A percentile compares a stretch with the other conserved stretches of the same genome.
These are phyloP conservation scores for Paxillus involutus DNA, from an alignment of 768 basidiomycete genomes.

Conservation along the genomic window DNA sequence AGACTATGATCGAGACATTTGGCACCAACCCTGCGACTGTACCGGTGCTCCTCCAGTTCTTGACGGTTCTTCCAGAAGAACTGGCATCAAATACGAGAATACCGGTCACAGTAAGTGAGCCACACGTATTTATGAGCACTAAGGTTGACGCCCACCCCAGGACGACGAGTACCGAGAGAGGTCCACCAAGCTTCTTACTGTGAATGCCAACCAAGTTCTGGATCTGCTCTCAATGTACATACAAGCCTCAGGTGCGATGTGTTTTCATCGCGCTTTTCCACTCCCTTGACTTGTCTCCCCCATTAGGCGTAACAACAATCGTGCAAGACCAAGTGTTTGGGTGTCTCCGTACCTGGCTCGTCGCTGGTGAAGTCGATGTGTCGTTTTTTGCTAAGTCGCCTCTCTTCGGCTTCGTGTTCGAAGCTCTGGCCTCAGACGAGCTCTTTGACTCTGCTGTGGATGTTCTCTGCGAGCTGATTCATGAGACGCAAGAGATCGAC, in stretches of 20 bases:
- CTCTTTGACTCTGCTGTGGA: slow-evolving; percentile 95
- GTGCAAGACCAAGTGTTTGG: slow-evolving; percentile 83
- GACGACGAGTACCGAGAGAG: slow-evolving; percentile 74
- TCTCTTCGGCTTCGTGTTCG: slow-evolving; percentile 79
- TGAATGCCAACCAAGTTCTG: slow-evolving; percentile 69
- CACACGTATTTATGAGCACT: not conserved
- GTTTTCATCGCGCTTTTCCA: not conserved
- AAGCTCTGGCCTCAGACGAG: slow-evolving; percentile 77
- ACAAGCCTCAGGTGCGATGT: slow-evolving; percentile 72
- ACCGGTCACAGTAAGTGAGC: slow-evolving; percentile 75
- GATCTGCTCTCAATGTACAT: slow-evolving; percentile 86
- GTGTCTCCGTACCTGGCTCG: slow-evolving; percentile 85
- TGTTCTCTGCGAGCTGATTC: slow-evolving; percentile 90
- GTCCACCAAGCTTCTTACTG: slow-evolving; percentile 59
- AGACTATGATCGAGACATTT: slow-evolving; percentile 79
- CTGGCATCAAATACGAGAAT: slow-evolving; percentile 80
- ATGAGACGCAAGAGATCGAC: slow-evolving; percentile 97
- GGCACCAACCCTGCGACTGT: slow-evolving; percentile 85
- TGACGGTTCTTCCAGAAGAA: slow-evolving; percentile 92
- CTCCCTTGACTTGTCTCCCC: not conserved
- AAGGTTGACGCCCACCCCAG: slow-evolving; percentile 37
- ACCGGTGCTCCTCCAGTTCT: slow-evolving; percentile 80
- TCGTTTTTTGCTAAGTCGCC: slow-evolving; percentile 68
- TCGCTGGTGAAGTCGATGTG: slow-evolving; percentile 79
- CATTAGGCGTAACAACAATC: slow-evolving; percentile 75